A percentile compares a stretch with the other conserved stretches of the same genome.
phyloP scores from a whole-genome alignment of 306 rosid genomes.

The Bauhinia variegata region DNA sequence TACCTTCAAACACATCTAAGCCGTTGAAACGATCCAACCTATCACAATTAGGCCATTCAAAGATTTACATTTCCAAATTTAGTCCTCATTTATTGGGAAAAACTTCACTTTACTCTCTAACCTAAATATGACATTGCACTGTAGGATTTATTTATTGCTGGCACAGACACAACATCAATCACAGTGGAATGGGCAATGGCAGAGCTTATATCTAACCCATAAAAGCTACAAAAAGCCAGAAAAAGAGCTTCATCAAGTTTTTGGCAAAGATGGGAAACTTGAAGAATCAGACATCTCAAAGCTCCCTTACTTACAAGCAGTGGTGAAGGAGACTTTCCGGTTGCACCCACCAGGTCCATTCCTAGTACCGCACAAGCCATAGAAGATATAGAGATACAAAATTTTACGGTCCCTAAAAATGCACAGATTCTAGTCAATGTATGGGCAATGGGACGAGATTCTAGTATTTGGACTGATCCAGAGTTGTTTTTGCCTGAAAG shows the following conservation, averaged over 20 bases:
- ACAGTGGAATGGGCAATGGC: slow-evolving; percentile 38
- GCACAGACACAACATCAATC: slow-evolving; percentile 1
- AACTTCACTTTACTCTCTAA: too few relatives aligned
- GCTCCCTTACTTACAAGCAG: slow-evolving; percentile 18
- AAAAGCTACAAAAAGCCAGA: slow-evolving; percentile 6
- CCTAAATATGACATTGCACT: neutral
- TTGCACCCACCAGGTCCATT: slow-evolving; percentile 36
- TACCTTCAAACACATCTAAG: too few relatives aligned
- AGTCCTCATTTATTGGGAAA: too few relatives aligned
- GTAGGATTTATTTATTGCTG: slow-evolving; percentile 18
- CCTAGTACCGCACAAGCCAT: too few relatives aligned
- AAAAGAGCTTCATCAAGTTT: neutral
- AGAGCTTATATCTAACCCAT: slow-evolving; percentile 8
- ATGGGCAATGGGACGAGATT: slow-evolving; percentile 32
- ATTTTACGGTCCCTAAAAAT: slow-evolving; percentile 4
- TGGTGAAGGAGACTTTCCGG: slow-evolving; percentile 30
- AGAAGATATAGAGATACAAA: too few relatives aligned
- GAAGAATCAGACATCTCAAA: slow-evolving; percentile 17
- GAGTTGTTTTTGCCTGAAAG: slow-evolving; percentile 23
- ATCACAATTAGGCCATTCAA: too few relatives aligned
- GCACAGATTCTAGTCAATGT: slow-evolving; percentile 19
- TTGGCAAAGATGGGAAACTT: neutral
- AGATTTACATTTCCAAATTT: too few relatives aligned
- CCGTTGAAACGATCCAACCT: too few relatives aligned
- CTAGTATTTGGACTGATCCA: slow-evolving; percentile 21